Evolutionary conservation across 2,329 filamentous ascomycete genomes (phyloP), one percentile per base, ranked within the genome.

Genomic region (Tothia fuscella): DNA sequence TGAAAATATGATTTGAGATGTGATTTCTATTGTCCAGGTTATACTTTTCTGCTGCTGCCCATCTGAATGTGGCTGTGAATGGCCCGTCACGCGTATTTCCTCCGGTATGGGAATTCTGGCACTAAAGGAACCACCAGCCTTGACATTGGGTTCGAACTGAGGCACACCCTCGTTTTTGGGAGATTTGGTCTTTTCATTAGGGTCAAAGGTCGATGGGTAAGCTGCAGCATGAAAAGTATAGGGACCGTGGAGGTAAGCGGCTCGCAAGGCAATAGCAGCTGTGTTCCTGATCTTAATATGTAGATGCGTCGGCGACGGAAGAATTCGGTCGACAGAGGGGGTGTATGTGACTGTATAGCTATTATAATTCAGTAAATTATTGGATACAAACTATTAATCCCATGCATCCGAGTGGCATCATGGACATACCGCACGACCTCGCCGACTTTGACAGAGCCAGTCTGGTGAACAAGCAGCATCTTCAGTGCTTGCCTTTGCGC

Each of bases 71-170:
- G 22, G 22, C 16, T 24, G 10, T 12, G 20, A 22, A 26, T 34
- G 22, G 6, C 80, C 80, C 14, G 66, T 73, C 56, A 80, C 74
- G 36, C 84, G 72, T 46, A 91, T 80, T 48, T 80, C 68, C 42
- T 89, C 80, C 0, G 89, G 89, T 0, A 98, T 79, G 4, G 76
- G 70, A 48, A 98, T 72, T 54, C 79, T 76, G 44, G 85, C 82
- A 52, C 78, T 76, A 82, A 88, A 98, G 34, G 73, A 78, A 5
- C 86, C 88, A 22, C 88, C 91, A 6, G 91, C 88, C 67, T 96
- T 96, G 56, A 98, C 73, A 67, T 94, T 89, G 35, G 91, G 89
- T 63, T 98, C 91, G 55, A 91, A 98, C 53, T 93, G 83, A 13
- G 91, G 91, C 1, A 81, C 72, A 35, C 84, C 85, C 64, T 87